Conservation (phyloP, 169 alveolate species). For the Cryptosporidium canis region DNA sequence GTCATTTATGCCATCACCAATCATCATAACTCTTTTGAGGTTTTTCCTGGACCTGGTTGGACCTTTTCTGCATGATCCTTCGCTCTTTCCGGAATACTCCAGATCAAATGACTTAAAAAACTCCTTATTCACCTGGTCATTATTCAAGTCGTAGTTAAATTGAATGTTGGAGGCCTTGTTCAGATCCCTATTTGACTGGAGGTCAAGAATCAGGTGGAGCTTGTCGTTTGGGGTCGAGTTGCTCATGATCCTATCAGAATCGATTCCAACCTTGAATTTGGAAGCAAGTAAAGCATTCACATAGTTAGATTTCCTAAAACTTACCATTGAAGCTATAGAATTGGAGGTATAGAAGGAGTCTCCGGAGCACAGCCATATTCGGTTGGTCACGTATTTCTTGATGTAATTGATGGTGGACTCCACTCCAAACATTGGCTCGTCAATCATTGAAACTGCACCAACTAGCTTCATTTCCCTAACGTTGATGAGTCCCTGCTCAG, state of each 20-base stretch:
- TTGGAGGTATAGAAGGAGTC: constrained; percentile 55
- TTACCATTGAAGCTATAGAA: constrained; percentile 61
- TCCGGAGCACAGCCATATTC: constrained; percentile 69
- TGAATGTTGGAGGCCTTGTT: constrained; percentile 17
- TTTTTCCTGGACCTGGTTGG: not conserved
- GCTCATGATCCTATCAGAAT: constrained; percentile 57
- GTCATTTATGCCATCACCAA: constrained; percentile 69
- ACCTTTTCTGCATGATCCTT: not conserved
- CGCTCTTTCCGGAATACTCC: not conserved
- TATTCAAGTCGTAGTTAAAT: not conserved
- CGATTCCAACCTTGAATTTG: constrained; percentile 47
- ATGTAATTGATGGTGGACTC: constrained; percentile 23
- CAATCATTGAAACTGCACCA: constrained; percentile 55
- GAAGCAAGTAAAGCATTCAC: not conserved
- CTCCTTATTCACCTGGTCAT: not conserved
- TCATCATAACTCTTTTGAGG: constrained; percentile 54
- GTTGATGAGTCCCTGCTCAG: not conserved
- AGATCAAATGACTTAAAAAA: constrained; percentile 1
- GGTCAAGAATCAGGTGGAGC: constrained; percentile 28
- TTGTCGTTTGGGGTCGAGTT: constrained; percentile 53
- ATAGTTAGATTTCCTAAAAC: not conserved
- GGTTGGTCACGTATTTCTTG: constrained; percentile 4
- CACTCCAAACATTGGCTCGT: constrained; percentile 66
- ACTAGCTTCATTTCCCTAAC: not conserved
- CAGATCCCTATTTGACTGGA: constrained; percentile 18